Evolutionary conservation across 2,329 filamentous ascomycete genomes (phyloP), one percentile per base, ranked within the genome.

Genomic region (Talaromyces verruculosus): DNA sequence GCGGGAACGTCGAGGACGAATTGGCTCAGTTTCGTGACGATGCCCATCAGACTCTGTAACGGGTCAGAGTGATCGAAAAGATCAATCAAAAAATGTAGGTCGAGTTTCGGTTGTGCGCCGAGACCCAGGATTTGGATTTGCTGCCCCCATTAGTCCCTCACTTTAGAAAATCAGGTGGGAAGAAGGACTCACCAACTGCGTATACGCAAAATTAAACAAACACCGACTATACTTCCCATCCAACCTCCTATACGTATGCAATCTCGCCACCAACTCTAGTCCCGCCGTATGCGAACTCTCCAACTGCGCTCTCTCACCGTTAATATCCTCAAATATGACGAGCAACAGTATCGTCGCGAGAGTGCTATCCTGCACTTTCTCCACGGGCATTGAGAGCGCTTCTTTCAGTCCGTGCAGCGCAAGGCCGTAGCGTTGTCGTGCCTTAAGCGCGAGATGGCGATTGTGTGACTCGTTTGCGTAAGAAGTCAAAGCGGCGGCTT

Each of bases 251-350:
- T 72, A 68, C 2, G 76, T 77, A 63, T 77, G 71, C 28, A 78
- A 61, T 61, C 74, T 75, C 70, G 74, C 74, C 41, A 79, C 65
- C 5, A 77, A 68, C 51, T 77, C 76, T 61, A 79, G 73, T 0
- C 77, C 77, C 7, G 72, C 73, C 3, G 74, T 75, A 68, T 79
- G 77, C 7, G 77, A 77, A 65, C 77, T 77, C 2, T 70, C 67
- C 28, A 79, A 67, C 5, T 75, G 73, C 64, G 74, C 75, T 1
- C 77, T 70, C 61, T 79, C 76, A 5, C 77, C 76, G 1, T 72
- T 72, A 22, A 78, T 77, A 67, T 78, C 77, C 61, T 80, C 78
- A 66, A 76, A 80, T 3, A 79, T 55, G 8, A 75, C 74, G 1
- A 79, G 66, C 19, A 80, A 62, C 7, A 78, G 72, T 43, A 80